Conservation (phyloP, 495 filamentous ascomycete species). For the Podospora anserina region DNA sequence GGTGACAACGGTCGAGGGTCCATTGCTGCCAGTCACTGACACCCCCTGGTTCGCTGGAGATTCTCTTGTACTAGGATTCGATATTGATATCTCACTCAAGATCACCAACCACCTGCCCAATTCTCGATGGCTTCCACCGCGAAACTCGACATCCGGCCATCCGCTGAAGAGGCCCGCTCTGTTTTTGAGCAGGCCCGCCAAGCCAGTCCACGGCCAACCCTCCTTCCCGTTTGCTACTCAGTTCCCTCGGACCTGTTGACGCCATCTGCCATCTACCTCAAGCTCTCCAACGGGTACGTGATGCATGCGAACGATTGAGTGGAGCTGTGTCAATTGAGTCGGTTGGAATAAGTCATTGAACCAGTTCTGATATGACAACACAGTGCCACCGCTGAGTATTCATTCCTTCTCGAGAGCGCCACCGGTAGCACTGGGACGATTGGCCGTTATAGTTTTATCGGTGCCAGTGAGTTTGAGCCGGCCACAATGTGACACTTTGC, state of each 20-base stretch:
- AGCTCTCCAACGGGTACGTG: constrained; percentile 52
- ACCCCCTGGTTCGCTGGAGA: constrained; percentile 3
- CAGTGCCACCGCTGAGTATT: constrained; percentile 66
- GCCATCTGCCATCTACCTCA: constrained; percentile 86
- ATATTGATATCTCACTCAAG: background rate
- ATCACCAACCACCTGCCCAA: background rate
- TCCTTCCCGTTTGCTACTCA: constrained; percentile 80
- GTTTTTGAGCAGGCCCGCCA: constrained; percentile 29
- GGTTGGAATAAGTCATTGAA: background rate
- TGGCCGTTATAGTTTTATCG: constrained; percentile 91
- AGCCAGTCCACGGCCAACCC: constrained; percentile 53
- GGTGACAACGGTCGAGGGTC: background rate
- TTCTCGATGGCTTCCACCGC: constrained; percentile 22
- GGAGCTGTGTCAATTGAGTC: background rate
- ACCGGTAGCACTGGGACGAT: constrained; percentile 90
- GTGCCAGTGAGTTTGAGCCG: constrained; percentile 54
- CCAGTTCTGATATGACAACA: constrained; percentile 17
- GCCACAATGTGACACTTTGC: background rate
- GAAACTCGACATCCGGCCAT: constrained; percentile 31
- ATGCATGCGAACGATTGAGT: background rate
- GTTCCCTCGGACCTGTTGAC: constrained; percentile 90
- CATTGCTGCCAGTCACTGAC: background rate
- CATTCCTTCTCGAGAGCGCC: constrained; percentile 92
- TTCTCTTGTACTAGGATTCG: background rate
- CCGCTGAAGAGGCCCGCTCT: constrained; percentile 25